Evolutionary conservation across 495 filamentous ascomycete genomes (phyloP), one percentile per base, ranked within the genome.

Genomic region (Hypoxylon lenormandii): DNA sequence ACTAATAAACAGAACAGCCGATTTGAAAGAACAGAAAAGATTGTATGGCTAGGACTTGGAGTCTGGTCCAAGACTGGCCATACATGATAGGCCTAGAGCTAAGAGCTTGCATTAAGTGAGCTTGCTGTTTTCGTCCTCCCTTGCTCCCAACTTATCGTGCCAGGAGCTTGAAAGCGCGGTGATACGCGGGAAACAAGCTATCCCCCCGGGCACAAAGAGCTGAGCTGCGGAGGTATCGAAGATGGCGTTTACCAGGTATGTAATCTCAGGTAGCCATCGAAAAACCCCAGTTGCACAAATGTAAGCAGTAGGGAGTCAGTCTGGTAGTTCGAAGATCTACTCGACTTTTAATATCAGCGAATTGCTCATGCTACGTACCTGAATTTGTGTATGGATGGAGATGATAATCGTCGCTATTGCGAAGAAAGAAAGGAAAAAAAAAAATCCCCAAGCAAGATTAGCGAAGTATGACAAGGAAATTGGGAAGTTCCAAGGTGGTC

Each of bases 111-210:
- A 28, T 28, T 28, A 28, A 18, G 16, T 45, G 42, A 10, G 7
- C 42, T 50, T 50, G 55, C 55, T 64, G 60, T 70, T 70, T 65
- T 65, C 66, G 55, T 70, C 43, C 43, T 46, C 38, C 46, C 21
- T 26, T 33, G 30, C 30, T 33, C 28, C 43, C 15, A 46, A 16
- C 15, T 42, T 42, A 42, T 42, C 13, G 38, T 15, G 11, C 11
- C 37, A 7, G 26, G 38, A 42, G 38, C 38, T 42, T 5, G 13
- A n/a, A n/a, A 42, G 4, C 12, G 38, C 12, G 3, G 15, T 42
- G 38, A 16, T 18, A 45, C 42, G 42, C 16, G 7, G 42, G 16
- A 45, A 45, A 45, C 42, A 45, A 18, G 42, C 42, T 10, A n/a
- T 26, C 3, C 8, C 8, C 42, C 42, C 42, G 1, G 15, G 21